phyloP scores from a whole-genome alignment of 179 eudicot species.

The Beta lomatogona region DNA sequence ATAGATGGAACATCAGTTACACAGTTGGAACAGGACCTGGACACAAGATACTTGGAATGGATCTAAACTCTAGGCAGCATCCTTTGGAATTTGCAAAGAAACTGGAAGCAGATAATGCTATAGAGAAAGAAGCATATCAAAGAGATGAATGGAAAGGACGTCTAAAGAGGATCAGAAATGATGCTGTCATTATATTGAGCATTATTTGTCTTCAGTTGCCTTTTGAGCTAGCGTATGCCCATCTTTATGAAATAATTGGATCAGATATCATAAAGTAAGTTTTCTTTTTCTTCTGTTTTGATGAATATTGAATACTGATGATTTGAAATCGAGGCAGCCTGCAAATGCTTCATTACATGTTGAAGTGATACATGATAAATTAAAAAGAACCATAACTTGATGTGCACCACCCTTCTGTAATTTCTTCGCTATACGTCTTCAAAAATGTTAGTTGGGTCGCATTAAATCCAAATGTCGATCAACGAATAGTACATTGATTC shows the following conservation, averaged over 20 bases:
- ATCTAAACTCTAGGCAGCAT: constrained; percentile 46
- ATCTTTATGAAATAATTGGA: constrained; percentile 71
- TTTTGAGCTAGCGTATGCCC: constrained; percentile 92
- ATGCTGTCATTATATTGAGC: constrained; percentile 65
- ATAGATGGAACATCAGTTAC: constrained; percentile 76
- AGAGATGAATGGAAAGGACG: constrained; percentile 84
- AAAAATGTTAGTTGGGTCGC: too few relatives aligned
- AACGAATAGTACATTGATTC: too few relatives aligned
- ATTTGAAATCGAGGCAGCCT: not conserved
- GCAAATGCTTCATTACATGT: not conserved
- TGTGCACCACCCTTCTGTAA: too few relatives aligned
- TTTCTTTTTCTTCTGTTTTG: not conserved
- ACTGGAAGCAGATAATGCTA: constrained; percentile 45
- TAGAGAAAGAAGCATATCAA: constrained; percentile 64
- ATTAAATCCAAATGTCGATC: too few relatives aligned
- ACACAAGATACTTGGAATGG: constrained; percentile 51
- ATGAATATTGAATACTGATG: not conserved
- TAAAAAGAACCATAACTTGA: too few relatives aligned
- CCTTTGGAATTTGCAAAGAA: constrained; percentile 53
- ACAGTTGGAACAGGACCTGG: constrained; percentile 63
- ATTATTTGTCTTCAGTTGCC: constrained; percentile 94
- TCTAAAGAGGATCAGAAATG: constrained; percentile 82
- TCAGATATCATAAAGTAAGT: constrained; percentile 72
- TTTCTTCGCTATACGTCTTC: too few relatives aligned
- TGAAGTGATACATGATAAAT: too few relatives aligned